Base-by-base conservation (phyloP, 257 asterid species). In the Pogostemon cablin region DNA sequence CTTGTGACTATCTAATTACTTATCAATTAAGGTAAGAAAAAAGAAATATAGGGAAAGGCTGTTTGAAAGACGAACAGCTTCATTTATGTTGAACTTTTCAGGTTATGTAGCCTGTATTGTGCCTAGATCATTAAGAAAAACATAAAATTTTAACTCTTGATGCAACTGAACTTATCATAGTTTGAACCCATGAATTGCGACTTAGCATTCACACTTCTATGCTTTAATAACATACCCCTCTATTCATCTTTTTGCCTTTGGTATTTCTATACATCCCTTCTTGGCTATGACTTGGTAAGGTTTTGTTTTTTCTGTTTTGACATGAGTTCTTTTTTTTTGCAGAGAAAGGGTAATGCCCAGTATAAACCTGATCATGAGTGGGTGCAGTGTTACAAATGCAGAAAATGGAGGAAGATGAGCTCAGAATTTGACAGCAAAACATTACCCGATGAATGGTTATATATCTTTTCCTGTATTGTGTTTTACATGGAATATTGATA, bases 311-410 rank as follows among this genome's bases (percentile, higher is more conserved):
- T 65, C 49, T 6, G 44, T 59, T 25, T 15, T 71, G 44, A 78
- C 46, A 69, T 61, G 64, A 17, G 65, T 68, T 75, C 60, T 71
- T 46, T 55, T 72, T 67, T 55, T 47, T 40, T 73, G 71, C 83
- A 90, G 97, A 73, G 64, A 62, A 86, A 65, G 74, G 79, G 85
- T 37, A 78, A 64, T 64, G 75, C 85, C 43, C 59, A 66, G 25
- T 71, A 64, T 67, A 88, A 86, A 72, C 93, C 96, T 35, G 97
- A 90, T 75, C 65, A 85, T 44, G 96, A 90, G 40, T 90, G 97
- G 97, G 93, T 90, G 67, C 96, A 86, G 75, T 90, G 97, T 68
- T 85, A 88, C 82, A 86, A 88, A 80, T 90, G 97, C 80, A 82
- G 97, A 71, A 90, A 90, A 75, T 90, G 97, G 97, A 85, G 96